phyloP scores from a whole-genome alignment of 805 yeast genomes.

The Blastobotrys mokoenaii region DNA sequence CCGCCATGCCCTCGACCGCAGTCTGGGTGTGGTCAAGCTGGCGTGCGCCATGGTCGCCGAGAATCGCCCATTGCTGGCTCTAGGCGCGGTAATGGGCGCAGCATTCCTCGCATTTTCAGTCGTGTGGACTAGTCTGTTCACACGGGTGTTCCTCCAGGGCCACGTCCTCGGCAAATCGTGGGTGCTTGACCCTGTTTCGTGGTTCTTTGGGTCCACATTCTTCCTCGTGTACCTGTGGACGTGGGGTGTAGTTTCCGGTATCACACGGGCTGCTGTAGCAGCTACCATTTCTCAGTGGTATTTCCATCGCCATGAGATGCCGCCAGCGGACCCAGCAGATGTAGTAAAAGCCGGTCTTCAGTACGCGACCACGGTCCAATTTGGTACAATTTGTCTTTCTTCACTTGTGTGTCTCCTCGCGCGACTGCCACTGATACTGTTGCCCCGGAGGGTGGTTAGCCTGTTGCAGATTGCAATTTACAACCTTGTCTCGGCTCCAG shows the following conservation, averaged over 20 bases:
- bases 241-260: constrained; percentile 32
- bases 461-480: constrained; percentile 19
- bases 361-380: constrained; percentile 25
- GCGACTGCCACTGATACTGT: constrained; percentile 29
- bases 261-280: constrained; percentile 30
- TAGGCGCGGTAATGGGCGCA: constrained; percentile 24
- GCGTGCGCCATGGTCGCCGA: constrained; percentile 29
- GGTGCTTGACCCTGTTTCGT: constrained; percentile 25
- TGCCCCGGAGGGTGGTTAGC: constrained; percentile 25
- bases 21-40: constrained; percentile 30
- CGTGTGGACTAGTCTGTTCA: constrained; percentile 30
- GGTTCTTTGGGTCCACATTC: constrained; percentile 27
- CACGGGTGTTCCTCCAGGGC: constrained; percentile 26
- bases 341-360: constrained; percentile 20
- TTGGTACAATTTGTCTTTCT: constrained; percentile 31
- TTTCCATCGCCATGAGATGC: constrained; percentile 22
- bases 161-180: constrained; percentile 15
- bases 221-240: constrained; percentile 35
- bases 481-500: constrained; percentile 24
- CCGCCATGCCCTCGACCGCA: constrained; percentile 21
- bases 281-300: constrained; percentile 34
- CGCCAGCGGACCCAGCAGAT: constrained; percentile 15
- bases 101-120: constrained; percentile 26
- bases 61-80: constrained; percentile 24
- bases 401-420: constrained; percentile 26